phyloP scores from a whole-genome alignment of 768 basidiomycete genomes.

The Russula vinacea region DNA sequence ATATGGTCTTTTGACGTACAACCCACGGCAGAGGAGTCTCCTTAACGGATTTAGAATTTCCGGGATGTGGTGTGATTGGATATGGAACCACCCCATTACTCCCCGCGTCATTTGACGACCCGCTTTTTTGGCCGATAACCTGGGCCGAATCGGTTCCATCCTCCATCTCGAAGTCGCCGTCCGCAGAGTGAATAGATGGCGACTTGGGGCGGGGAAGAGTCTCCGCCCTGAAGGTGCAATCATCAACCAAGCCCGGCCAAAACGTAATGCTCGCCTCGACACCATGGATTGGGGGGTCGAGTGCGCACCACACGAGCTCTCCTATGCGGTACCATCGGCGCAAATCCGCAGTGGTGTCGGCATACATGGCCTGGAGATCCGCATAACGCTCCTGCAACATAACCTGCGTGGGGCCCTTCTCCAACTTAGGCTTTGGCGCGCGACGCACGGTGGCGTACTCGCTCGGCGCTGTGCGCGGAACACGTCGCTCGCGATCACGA shows the following conservation, averaged over 20 bases:
- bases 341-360: slow-evolving; percentile 44
- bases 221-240: slow-evolving; percentile 49
- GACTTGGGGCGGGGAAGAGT: slow-evolving; percentile 37
- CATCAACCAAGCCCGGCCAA: slow-evolving; percentile 73
- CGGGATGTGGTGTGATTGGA: slow-evolving; percentile 17
- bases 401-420: slow-evolving; percentile 41
- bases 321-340: slow-evolving; percentile 63
- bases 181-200: slow-evolving; percentile 26
- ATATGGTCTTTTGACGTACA: slow-evolving; percentile 56
- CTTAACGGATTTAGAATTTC: slow-evolving; percentile 2
- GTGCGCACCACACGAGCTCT: slow-evolving; percentile 69
- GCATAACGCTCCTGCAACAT: slow-evolving; percentile 61
- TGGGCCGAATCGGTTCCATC: slow-evolving; percentile 16
- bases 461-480: slow-evolving; percentile 25
- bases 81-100: slow-evolving; percentile 14
- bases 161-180: slow-evolving; percentile 30
- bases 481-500: slow-evolving; percentile 22
- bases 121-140: neutral
- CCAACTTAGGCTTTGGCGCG: slow-evolving; percentile 37
- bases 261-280: slow-evolving; percentile 51
- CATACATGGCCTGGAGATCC: slow-evolving; percentile 59
- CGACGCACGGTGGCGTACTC: slow-evolving; percentile 46
- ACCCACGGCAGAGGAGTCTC: slow-evolving; percentile 47
- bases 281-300: slow-evolving; percentile 50
- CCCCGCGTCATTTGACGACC: neutral